Evolutionary conservation across 495 filamentous ascomycete genomes (phyloP), one percentile per base, ranked within the genome.

Genomic region (Achaetomiella virescens): DNA sequence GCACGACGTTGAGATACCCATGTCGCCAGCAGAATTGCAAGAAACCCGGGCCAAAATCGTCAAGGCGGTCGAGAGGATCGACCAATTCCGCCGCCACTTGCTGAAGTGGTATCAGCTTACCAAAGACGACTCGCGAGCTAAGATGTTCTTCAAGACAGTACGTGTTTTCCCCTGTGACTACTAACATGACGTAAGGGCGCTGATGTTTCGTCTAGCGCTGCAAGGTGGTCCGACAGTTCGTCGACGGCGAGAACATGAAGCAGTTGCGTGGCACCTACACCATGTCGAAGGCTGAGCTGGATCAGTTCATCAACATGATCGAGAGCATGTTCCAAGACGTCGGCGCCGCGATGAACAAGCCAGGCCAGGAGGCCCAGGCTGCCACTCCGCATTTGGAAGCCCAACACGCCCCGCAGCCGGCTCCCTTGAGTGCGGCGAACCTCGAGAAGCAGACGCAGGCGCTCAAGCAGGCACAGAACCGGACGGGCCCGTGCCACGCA

Each of bases 371-470:
- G 3, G 25, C 21, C 1, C 42, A 18, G 1, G 44, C 36, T 1
- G 15, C 25, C 44, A 17, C n/a, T 24, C 14, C 8, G 6, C 52
- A 66, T 59, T 53, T 60, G 59, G 47, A 60, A 61, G 1, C 35
- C 49, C 59, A 54, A 35, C 64, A 58, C 18, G 54, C 68, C 8
- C 58, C 65, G 24, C 75, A 72, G 60, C 72, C 75, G 38, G 60
- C 78, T 0, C 78, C 79, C 22, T 66, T 89, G 55, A 90, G 80
- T 59, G 80, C 83, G 3, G 81, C 74, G 17, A 89, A 89, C 60
- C 75, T 90, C 15, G 80, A 88, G 55, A 84, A 86, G 51, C 84
- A 81, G 59, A 78, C 85, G 21, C 75, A 79, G 54, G 74, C 72
- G 20, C 60, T 75, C 29, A 81, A 76, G 57, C 72, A 77, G 45